Conservation (phyloP, 2,329 filamentous ascomycete genomes). For the Allantophomopsis lycopodina region DNA sequence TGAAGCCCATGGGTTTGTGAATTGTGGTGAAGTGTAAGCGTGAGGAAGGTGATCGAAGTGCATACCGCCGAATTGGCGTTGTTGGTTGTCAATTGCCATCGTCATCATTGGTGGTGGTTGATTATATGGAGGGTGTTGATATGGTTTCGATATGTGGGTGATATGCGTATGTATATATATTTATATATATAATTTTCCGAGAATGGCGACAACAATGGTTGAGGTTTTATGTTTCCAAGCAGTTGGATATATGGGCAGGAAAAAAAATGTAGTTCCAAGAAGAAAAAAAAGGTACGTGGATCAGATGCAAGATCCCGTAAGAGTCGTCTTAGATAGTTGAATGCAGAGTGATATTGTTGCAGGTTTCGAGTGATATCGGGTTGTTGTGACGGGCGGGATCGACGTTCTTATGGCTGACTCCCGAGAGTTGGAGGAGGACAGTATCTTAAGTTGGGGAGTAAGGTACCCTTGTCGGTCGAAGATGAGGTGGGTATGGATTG, state of each 20-base stretch:
- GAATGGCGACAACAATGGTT: conserved; percentile 2
- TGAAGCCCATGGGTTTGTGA: conserved; percentile 27
- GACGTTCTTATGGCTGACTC: conserved; percentile 11
- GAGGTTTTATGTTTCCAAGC: conserved; percentile 1
- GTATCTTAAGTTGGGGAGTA: no score
- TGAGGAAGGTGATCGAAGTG: conserved; percentile 74
- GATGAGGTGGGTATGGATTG: no score
- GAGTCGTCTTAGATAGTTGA: conserved; percentile 8
- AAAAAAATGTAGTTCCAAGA: not conserved
- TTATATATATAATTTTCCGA: not conserved
- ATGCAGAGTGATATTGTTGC: conserved; percentile 6
- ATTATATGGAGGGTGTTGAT: not conserved
- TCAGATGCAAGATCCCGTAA: conserved; percentile 18
- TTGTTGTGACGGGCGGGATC: conserved; percentile 13
- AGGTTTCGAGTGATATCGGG: conserved; percentile 8
- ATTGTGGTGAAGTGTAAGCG: conserved; percentile 47
- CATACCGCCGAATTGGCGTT: conserved; percentile 63
- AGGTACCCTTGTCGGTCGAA: no score
- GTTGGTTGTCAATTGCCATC: conserved; percentile 87
- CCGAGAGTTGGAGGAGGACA: no score
- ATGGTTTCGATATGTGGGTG: not conserved
- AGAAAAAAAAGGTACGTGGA: conserved; percentile 11
- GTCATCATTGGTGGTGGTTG: conserved; percentile 45
- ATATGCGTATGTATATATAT: no score
- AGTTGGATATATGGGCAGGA: conserved; percentile 3